Percentiles rank a stretch among this genome's conserved stretches.
These are phyloP conservation scores for Macrotyloma uniflorum DNA, from an alignment of 306 rosid genomes.

Conservation along the genomic window DNA sequence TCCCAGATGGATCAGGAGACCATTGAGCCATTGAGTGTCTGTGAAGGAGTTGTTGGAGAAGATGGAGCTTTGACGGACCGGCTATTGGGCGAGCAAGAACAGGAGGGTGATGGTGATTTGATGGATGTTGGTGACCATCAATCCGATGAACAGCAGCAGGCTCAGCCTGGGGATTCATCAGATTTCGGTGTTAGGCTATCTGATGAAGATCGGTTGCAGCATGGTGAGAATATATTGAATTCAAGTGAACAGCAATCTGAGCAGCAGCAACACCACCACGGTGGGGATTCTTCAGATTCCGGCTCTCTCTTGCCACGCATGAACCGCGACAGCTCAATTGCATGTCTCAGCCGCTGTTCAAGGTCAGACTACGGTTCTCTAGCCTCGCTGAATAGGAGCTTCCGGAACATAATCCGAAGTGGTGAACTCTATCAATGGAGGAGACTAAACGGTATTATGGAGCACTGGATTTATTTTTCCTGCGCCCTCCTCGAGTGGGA, in stretches of 20 bases:
- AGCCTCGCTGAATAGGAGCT: slow-evolving; percentile 71
- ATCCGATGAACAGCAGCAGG: slow-evolving; percentile 14
- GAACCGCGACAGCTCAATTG: slow-evolving; percentile 79
- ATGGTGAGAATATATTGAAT: slow-evolving; percentile 8
- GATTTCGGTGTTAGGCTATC: slow-evolving; percentile 1
- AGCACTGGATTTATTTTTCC: slow-evolving; percentile 93
- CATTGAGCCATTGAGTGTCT: not conserved
- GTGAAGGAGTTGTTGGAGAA: slow-evolving; percentile 19
- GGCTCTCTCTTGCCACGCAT: slow-evolving; percentile 59
- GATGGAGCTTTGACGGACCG: slow-evolving; percentile 19
- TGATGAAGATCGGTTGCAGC: slow-evolving; percentile 26
- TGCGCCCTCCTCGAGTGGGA: slow-evolving; percentile 87
- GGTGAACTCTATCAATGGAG: slow-evolving; percentile 85
- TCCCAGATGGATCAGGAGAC: slow-evolving; percentile 45
- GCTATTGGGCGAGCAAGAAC: not conserved
- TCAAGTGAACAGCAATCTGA: slow-evolving; percentile 41
- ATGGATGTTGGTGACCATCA: slow-evolving; percentile 11
- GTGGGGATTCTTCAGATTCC: slow-evolving; percentile 62
- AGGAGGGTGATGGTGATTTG: slow-evolving; percentile 24
- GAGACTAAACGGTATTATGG: slow-evolving; percentile 67
- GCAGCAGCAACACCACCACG: slow-evolving; percentile 32
- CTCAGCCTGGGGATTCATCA: not conserved
- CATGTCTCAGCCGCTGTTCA: slow-evolving; percentile 79
- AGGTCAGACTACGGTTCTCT: slow-evolving; percentile 81
- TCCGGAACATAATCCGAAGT: slow-evolving; percentile 59